A percentile compares a stretch with the other conserved stretches of the same genome.
phyloP scores from a whole-genome alignment of 139 green algal genomes.

The Edaphochlamys debaryana region DNA sequence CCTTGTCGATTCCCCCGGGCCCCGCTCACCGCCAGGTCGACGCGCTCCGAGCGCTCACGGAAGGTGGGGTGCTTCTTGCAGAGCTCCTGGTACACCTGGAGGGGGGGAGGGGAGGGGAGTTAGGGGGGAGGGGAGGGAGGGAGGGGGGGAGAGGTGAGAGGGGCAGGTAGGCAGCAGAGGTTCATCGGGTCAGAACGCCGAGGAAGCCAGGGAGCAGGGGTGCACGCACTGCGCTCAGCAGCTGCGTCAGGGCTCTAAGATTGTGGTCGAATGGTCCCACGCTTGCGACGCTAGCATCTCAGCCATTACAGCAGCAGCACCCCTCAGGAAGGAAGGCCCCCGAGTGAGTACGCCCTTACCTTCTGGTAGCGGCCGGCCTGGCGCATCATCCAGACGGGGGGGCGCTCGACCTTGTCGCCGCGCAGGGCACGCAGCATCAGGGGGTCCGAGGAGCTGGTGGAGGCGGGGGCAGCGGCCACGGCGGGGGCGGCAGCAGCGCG shows the following conservation, averaged over 20 bases:
- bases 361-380: constrained; percentile 97
- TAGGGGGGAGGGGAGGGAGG: too few species aligned
- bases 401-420: constrained; percentile 85
- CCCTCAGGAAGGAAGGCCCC: too few species aligned
- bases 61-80: constrained; percentile 94
- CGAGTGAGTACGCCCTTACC: too few species aligned
- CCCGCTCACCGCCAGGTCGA: constrained; percentile 83
- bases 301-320: too few species aligned
- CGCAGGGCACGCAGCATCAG: constrained; percentile 87
- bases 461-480: not conserved
- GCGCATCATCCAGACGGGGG: constrained; percentile 98
- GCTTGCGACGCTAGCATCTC: too few species aligned
- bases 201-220: not conserved
- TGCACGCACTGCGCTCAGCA: too few species aligned
- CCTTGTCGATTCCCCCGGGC: too few species aligned
- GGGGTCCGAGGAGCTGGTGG: constrained; percentile 45
- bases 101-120: too few species aligned
- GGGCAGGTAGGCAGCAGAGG: not conserved
- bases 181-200: not conserved
- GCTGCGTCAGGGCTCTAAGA: too few species aligned
- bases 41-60: constrained; percentile 90
- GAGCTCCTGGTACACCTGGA: constrained; percentile 91
- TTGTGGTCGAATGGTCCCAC: too few species aligned
- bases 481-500: constrained; percentile 20
- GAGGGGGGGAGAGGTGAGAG: not conserved